These are phyloP conservation scores for Mortierella hygrophila DNA, from an alignment of 192 early-diverging fungal genomes.

Conservation along the genomic window DNA sequence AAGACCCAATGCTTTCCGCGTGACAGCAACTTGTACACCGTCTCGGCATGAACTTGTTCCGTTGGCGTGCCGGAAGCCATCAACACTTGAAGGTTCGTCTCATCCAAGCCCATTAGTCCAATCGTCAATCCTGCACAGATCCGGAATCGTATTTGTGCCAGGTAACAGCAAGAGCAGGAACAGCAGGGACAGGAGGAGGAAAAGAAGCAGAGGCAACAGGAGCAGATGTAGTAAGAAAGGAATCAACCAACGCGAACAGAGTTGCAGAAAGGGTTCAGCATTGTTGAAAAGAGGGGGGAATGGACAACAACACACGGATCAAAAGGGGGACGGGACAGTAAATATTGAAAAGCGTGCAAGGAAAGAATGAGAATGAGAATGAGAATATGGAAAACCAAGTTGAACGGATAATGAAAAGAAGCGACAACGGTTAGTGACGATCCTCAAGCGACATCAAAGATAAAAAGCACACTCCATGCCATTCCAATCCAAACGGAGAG, in stretches of 20 bases:
- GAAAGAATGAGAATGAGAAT: neutral
- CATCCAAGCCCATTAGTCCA: constrained; percentile 86
- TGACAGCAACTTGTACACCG: constrained; percentile 58
- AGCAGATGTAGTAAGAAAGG: neutral
- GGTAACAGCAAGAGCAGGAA: neutral
- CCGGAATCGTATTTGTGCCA: neutral
- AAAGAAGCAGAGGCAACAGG: neutral
- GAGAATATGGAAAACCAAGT: neutral
- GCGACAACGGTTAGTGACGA: neutral
- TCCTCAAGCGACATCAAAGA: neutral
- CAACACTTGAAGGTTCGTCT: constrained; percentile 86
- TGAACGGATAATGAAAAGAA: constrained; percentile 19
- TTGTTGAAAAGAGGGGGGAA: neutral
- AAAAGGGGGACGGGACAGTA: neutral
- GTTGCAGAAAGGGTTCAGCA: neutral
- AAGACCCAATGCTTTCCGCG: constrained; percentile 89
- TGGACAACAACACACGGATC: neutral
- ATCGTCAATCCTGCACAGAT: constrained; percentile 64
- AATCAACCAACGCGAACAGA: neutral
- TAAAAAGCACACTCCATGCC: neutral
- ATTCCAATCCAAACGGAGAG: neutral
- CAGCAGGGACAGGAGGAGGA: neutral
- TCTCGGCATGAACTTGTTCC: constrained; percentile 81
- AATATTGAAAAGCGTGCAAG: neutral
- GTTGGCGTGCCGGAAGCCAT: constrained; percentile 79